Evolutionary conservation across 108 stramenopile species (phyloP), one percentile per base, ranked within the genome.

Genomic region (Cyclostephanos invisitatus): DNA sequence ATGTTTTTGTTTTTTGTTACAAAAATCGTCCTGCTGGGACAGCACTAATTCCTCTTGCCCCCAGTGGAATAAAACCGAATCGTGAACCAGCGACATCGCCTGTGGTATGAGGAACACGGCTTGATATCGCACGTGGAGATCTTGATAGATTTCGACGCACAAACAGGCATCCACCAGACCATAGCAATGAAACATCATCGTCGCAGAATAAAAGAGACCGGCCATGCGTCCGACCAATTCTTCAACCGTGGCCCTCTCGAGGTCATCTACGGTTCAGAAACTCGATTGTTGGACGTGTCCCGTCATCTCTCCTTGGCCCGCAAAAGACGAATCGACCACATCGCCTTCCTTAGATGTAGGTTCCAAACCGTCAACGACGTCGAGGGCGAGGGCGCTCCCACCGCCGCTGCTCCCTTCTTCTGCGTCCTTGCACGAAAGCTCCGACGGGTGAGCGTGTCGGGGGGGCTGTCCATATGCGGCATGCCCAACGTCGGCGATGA

Each of bases 191-290:
- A 56, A 25, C 55, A n/a, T n/a, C n/a, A n/a, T n/a, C n/a, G n/a
- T n/a, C n/a, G n/a, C 24, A 24, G 28, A 29, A 29, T 17, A n/a
- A 36, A 61, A 18, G 60, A 32, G 4, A 17, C 1, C 10, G n/a
- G 58, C 55, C 55, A 0, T 5, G 1, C 24, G 3, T n/a, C 12
- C 55, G 55, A 56, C 21, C 27, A 3, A 11, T 57, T 28, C 11
- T 29, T 57, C 12, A 20, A 36, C 38, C 37, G 44, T 21, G 18
- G 37, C 8, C 60, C 60, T 21, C 36, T 75, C 25, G 42, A 67
- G 27, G 61, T 75, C 17, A 62, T 75, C 38, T 75, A 61, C 60
- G 74, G 74, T 20, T 62, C 74, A 0, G 74, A 75, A 63, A 44
- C 60, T 18, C 22, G 54, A 7, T n/a, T 61, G 6, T 17, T 62